Conservation (phyloP, 1,284 basidiomycete species). For the Trametes sp. region DNA sequence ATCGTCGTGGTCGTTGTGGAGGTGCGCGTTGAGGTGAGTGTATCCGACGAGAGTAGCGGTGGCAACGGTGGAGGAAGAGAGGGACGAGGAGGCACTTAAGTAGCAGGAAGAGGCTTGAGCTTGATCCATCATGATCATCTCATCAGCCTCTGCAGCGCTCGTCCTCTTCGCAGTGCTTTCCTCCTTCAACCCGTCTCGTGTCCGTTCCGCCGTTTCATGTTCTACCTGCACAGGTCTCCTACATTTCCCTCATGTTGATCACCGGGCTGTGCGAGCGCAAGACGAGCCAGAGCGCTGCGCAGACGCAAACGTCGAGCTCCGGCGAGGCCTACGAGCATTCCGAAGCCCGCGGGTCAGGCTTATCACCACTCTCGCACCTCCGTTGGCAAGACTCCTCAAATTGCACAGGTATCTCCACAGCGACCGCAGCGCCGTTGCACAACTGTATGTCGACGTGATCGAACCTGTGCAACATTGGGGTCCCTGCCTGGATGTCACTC, state of each 20-base stretch:
- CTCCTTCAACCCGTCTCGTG: neutral
- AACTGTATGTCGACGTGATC: neutral
- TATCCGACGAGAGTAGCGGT: neutral
- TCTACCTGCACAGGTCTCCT: neutral
- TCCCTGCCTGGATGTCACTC: neutral
- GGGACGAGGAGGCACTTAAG: constrained; percentile 9
- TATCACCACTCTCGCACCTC: constrained; percentile 2
- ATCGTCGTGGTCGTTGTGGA: constrained; percentile 26
- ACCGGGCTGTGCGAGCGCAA: neutral
- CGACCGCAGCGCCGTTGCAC: neutral
- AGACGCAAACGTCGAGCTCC: neutral
- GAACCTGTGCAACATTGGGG: too few relatives aligned
- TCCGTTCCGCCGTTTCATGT: neutral
- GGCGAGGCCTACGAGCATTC: too few relatives aligned
- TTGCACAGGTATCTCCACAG: neutral
- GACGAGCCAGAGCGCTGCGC: neutral
- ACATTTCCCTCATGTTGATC: neutral
- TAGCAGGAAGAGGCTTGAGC: constrained; percentile 8
- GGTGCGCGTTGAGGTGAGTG: neutral
- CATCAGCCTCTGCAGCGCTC: constrained; percentile 30
- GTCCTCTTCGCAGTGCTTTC: neutral
- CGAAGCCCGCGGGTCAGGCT: neutral
- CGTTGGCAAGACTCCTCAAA: constrained; percentile 4
- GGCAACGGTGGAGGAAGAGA: constrained; percentile 14
- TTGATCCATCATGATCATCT: constrained; percentile 33